phyloP scores from a whole-genome alignment of 1,284 basidiomycete genomes.

The Stygiomarasmius scandens region DNA sequence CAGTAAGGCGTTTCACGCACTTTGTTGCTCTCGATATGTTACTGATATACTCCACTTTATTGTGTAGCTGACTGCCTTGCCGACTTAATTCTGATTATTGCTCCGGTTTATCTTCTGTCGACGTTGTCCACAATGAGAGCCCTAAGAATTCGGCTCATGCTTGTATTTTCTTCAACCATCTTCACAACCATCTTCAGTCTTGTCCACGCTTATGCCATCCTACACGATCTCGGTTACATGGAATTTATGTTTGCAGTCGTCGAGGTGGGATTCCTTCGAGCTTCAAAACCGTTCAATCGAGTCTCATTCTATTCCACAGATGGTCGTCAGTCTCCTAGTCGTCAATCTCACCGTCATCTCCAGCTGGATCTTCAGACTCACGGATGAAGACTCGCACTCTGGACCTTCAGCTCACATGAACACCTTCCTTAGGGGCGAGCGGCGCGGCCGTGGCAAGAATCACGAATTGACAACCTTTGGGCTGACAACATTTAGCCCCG shows the following conservation, averaged over 20 bases:
- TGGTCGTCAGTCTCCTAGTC: neutral
- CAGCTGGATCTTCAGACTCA: neutral
- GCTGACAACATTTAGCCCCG: neutral
- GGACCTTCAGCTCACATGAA: neutral
- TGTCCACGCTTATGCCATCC: neutral
- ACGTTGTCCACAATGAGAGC: neutral
- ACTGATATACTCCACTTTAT: neutral
- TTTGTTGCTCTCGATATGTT: neutral
- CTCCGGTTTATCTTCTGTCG: neutral
- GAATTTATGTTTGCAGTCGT: slow-evolving; percentile 5
- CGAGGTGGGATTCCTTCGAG: neutral
- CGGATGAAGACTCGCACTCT: neutral
- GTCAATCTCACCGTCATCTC: neutral
- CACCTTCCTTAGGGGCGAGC: neutral
- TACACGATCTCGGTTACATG: neutral
- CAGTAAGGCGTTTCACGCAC: neutral
- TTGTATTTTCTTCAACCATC: neutral
- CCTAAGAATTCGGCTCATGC: neutral
- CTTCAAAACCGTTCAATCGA: neutral
- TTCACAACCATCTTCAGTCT: slow-evolving; percentile 1
- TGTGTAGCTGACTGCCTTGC: neutral
- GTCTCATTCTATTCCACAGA: neutral
- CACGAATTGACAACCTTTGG: neutral
- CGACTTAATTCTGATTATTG: neutral
- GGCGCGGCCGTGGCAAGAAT: neutral